phyloP scores from a whole-genome alignment of 2,329 filamentous ascomycete genomes.

The Alternaria postmessia region DNA sequence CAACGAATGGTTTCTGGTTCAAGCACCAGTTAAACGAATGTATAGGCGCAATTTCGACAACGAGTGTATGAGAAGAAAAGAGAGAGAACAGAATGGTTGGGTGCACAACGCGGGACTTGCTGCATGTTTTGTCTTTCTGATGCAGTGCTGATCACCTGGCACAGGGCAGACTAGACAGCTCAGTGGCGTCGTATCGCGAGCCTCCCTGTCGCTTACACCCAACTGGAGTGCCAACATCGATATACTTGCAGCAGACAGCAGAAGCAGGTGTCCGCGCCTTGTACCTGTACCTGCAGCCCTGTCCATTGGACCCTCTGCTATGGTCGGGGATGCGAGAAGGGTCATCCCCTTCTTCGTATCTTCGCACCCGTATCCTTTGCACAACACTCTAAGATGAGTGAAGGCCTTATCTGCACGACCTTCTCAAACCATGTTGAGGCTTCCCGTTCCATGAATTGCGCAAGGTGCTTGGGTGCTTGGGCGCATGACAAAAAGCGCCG shows the following conservation, averaged over 20 bases:
- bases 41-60: conserved; percentile 22
- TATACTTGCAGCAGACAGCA: conserved; percentile 4
- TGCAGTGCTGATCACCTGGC: conserved; percentile 40
- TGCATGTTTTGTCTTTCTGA: conserved; percentile 34
- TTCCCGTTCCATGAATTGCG: not conserved
- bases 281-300: conserved; percentile 5
- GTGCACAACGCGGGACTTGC: conserved; percentile 24
- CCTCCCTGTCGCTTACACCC: conserved; percentile 10
- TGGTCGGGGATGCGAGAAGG: not conserved
- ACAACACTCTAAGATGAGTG: conserved; percentile 12
- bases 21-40: conserved; percentile 19
- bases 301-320: not conserved
- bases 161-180: conserved; percentile 38
- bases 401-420: not conserved
- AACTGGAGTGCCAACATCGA: not conserved
- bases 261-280: conserved; percentile 11
- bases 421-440: conserved; percentile 3
- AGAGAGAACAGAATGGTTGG: conserved; percentile 21
- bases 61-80: conserved; percentile 35
- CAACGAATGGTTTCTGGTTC: conserved; percentile 10
- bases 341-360: not conserved
- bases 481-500: conserved; percentile 13
- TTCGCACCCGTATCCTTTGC: conserved; percentile 24
- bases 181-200: conserved; percentile 21
- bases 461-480: not conserved